Evolutionary conservation across 176 grass and related monocot species (phyloP), one percentile per base, ranked within the genome.

Genomic region (Canna indica): DNA sequence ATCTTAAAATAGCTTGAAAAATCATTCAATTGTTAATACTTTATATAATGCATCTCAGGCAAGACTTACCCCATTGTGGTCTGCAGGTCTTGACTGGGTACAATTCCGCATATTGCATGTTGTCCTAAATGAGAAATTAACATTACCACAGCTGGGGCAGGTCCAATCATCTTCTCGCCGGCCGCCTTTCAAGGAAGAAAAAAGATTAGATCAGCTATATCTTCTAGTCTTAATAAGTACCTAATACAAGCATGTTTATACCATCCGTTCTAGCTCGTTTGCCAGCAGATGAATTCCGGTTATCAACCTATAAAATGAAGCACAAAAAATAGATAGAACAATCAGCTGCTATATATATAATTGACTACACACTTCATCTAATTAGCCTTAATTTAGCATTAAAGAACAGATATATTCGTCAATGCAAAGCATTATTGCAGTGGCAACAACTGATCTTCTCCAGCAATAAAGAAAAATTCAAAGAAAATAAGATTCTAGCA

Each of bases 21-120:
- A 4, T 10, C 1, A 62, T 62, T 17, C 17, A 27, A 32, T 34
- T 18, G 12, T 62, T 22, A 57, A 56, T 26, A 72, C 12, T 5
- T 36, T 1, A 25, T 18, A 57, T 12, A 30, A 32, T 64, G 38
- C 30, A 52, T 10, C 52, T 28, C 47, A 33, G 45, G 28, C 46
- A 52, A 29, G 0, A 42, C 75, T 45, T 53, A 95, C 90, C 69
- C 81, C 71, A 35, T 72, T 76, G 68, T 87, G 81, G 20, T 95
- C 87, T 0, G 73, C 66, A 12, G 90, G 90, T 69, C 84, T 82
- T 11, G 90, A 82, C 67, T 95, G 90, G 71, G 87, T 81, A 56
- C 90, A 95, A 30, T 61, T 95, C 50, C 90, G 90, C 90, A 95
- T 95, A 60, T 95, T 95, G 82, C 90, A 95, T 36, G 90, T 87